These are phyloP conservation scores for Fusarium anthophilum DNA, from an alignment of 2,329 filamentous ascomycete species.

Conservation along the genomic window DNA sequence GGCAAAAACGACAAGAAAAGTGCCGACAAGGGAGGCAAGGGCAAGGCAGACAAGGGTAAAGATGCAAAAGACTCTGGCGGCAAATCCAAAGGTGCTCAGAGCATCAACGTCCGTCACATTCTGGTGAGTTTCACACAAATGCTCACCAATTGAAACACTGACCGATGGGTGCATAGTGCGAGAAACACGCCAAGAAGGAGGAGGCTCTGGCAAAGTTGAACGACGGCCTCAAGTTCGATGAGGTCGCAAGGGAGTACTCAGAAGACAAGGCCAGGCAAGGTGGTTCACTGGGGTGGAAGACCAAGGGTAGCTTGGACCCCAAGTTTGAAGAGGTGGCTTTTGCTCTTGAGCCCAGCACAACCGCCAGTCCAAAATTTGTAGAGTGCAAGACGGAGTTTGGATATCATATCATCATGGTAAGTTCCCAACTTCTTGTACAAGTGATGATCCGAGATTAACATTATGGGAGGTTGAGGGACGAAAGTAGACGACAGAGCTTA, in stretches of 20 bases:
- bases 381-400: conserved; percentile 80
- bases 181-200: conserved; percentile 81
- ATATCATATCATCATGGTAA: conserved; percentile 83
- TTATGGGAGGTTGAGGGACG: conserved; percentile 51
- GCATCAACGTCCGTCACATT: conserved; percentile 80
- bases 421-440: conserved; percentile 5
- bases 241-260: conserved; percentile 76
- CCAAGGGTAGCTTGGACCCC: conserved; percentile 71
- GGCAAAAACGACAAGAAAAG: conserved; percentile 55
- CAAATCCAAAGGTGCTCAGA: conserved; percentile 66
- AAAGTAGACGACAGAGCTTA: conserved; percentile 44
- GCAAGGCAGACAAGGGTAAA: conserved; percentile 33
- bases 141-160: background rate
- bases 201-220: conserved; percentile 75
- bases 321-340: conserved; percentile 80
- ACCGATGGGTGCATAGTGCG: conserved; percentile 59
- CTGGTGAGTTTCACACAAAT: conserved; percentile 53
- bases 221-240: conserved; percentile 76
- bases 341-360: conserved; percentile 72
- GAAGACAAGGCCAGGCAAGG: conserved; percentile 81
- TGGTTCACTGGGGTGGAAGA: conserved; percentile 78
- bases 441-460: conserved; percentile 1
- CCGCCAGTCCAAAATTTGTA: conserved; percentile 69
- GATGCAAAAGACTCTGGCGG: conserved; percentile 47
- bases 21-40: conserved; percentile 49